phyloP scores from a whole-genome alignment of 176 grass and related monocot species.

The Tillandsia fasciculata region DNA sequence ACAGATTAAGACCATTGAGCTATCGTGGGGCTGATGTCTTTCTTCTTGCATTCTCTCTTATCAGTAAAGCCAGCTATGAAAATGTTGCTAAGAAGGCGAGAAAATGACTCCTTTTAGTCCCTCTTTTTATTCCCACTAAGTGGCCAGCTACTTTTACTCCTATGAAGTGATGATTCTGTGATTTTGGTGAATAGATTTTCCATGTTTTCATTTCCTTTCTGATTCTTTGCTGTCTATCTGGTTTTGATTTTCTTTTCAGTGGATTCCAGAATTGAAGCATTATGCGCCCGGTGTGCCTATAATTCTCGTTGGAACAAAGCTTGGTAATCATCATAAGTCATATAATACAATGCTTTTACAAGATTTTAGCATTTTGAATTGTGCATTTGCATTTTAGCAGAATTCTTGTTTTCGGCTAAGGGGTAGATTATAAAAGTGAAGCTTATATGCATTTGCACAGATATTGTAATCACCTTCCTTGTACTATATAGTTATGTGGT shows the following conservation, averaged over 20 bases:
- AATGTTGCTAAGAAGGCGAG: conserved; percentile 31
- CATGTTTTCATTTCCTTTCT: not conserved
- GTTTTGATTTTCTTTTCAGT: conserved; percentile 28
- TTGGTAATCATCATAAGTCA: conserved; percentile 39
- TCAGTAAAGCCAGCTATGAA: conserved; percentile 32
- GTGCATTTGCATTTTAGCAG: not conserved
- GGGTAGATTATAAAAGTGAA: not conserved
- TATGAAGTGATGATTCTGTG: too few species aligned
- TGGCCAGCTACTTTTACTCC: too few species aligned
- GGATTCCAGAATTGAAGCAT: conserved; percentile 75
- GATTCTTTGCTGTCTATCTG: not conserved
- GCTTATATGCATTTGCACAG: too few species aligned
- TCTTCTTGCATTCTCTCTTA: conserved; percentile 29
- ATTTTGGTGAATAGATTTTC: too few species aligned
- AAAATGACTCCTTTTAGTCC: not conserved
- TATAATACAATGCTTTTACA: not conserved
- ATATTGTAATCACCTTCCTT: too few species aligned
- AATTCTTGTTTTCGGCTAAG: not conserved
- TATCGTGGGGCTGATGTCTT: conserved; percentile 33
- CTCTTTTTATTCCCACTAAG: not conserved
- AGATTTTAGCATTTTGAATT: not conserved
- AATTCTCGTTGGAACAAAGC: conserved; percentile 78
- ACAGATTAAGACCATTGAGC: conserved; percentile 28
- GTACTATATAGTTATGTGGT: too few species aligned
- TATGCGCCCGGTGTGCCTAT: conserved; percentile 60